phyloP scores from a whole-genome alignment of 768 basidiomycete species.

The Leccinum aurantiacum region DNA sequence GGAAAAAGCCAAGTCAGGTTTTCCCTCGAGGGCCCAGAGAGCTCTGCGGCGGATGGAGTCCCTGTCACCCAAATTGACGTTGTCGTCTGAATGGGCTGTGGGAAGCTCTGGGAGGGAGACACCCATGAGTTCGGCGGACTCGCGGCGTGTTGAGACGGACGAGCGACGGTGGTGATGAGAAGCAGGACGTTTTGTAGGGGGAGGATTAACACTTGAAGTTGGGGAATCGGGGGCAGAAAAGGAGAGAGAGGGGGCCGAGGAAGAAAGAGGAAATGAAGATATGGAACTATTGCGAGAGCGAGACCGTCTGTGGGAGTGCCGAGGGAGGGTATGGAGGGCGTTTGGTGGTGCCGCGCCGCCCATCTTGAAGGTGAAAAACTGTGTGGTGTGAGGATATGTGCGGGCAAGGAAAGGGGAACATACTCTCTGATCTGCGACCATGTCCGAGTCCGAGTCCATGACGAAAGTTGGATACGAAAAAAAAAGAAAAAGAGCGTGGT shows the following conservation, averaged over 20 bases:
- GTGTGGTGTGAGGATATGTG: conserved; percentile 1
- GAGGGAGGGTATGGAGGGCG: conserved; percentile 37
- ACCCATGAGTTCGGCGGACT: conserved; percentile 92
- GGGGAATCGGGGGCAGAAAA: conserved; percentile 39
- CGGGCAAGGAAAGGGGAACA: background rate
- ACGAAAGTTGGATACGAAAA: conserved; percentile 5
- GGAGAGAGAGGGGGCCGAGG: conserved; percentile 36
- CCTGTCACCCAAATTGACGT: conserved; percentile 66
- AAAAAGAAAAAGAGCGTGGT: conserved; percentile 23
- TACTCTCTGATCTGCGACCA: conserved; percentile 46
- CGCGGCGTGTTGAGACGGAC: conserved; percentile 84
- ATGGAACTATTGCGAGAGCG: conserved; percentile 71
- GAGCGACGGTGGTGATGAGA: conserved; percentile 86
- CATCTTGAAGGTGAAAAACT: conserved; percentile 77
- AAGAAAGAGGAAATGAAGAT: conserved; percentile 41
- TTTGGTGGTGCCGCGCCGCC: conserved; percentile 43
- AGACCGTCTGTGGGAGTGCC: conserved; percentile 40
- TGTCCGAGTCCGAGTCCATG: conserved; percentile 40
- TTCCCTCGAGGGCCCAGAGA: conserved; percentile 85
- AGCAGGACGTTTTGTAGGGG: conserved; percentile 50
- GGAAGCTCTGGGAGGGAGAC: conserved; percentile 69
- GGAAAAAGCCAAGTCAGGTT: conserved; percentile 64
- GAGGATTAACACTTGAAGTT: conserved; percentile 21
- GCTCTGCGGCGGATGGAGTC: conserved; percentile 82
- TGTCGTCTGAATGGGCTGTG: conserved; percentile 59